Evolutionary conservation across 768 basidiomycete species (phyloP), one percentile per base, ranked within the genome.

Genomic region (Guyanaporus albipodus): DNA sequence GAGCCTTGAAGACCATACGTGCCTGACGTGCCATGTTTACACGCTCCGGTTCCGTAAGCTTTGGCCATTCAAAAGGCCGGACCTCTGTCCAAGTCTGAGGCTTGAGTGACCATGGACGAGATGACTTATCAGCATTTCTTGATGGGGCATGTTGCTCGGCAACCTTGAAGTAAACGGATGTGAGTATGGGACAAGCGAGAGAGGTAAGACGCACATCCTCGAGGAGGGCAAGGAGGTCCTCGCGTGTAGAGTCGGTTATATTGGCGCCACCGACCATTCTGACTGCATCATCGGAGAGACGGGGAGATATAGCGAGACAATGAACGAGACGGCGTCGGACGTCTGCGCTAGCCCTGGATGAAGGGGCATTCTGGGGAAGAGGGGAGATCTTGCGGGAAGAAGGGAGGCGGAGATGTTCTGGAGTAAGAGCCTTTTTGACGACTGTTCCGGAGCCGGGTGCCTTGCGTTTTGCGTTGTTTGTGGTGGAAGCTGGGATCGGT

Each of bases 61-160:
- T 69, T 1, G 73, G 67, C 73, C 77, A 85, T 50, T 80, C 82
- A 47, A 73, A 80, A 0, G 87, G 87, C 6, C 83, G 79, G 21
- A 87, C 81, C 56, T 88, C 81, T 27, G 70, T 70, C 85, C 86
- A 89, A 3, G 77, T 67, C 17, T 64, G 58, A 19, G 72, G 66
- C 52, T 79, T 84, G 49, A 87, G 76, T 26, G 67, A 57, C 73
- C 82, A 88, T 1, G 53, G 56, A 46, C 70, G 68, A 2, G 71
- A 61, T 8, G 71, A 66, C 18, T 69, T 68, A 46, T 67, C 62
- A 2, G 66, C 66, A 24, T 61, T 73, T 53, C 61, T 72, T 24
- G 63, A 49, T 0, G 66, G 55, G 2, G 43, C 54, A 6, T 47
- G 49, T 28, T 67, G 70, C 47, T 83, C 82, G 4, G 75, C 83